Conservation (phyloP, 2,329 filamentous ascomycete species). For the Davidsoniella neocaledoniae region DNA sequence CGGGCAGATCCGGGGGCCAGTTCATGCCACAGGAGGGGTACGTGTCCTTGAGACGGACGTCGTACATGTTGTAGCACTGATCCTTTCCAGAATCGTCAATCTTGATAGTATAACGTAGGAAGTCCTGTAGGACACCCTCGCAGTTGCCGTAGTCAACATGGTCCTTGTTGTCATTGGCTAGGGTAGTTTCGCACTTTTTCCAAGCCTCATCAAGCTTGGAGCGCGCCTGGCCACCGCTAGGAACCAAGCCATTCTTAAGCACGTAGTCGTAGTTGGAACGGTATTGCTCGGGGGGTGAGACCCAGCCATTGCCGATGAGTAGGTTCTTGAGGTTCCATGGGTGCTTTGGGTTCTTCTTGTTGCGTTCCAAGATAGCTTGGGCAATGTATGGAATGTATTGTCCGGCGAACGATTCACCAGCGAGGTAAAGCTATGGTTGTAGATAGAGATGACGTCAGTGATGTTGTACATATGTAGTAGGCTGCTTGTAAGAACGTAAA, state of each 20-base stretch:
- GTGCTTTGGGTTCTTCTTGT: slow-evolving; percentile 38
- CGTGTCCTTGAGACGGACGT: slow-evolving; percentile 67
- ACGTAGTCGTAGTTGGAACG: slow-evolving; percentile 69
- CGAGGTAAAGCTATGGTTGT: slow-evolving; percentile 59
- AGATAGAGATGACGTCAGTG: slow-evolving; percentile 1
- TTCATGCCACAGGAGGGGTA: slow-evolving; percentile 88
- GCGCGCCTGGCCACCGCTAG: slow-evolving; percentile 37
- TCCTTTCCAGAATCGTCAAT: slow-evolving; percentile 27
- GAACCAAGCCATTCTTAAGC: slow-evolving; percentile 37
- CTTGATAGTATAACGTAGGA: slow-evolving; percentile 48
- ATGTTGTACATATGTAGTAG: background rate
- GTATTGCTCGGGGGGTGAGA: slow-evolving; percentile 81
- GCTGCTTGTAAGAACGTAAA: background rate
- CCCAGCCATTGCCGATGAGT: slow-evolving; percentile 95
- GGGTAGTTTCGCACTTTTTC: slow-evolving; percentile 48
- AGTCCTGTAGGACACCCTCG: slow-evolving; percentile 57
- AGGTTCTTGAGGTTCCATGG: slow-evolving; percentile 70
- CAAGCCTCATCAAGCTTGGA: slow-evolving; percentile 49
- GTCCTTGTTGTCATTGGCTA: slow-evolving; percentile 28
- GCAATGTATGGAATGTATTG: slow-evolving; percentile 96
- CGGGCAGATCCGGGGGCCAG: slow-evolving; percentile 76
- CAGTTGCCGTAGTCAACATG: slow-evolving; percentile 54
- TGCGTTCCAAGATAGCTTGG: slow-evolving; percentile 75
- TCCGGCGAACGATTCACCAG: slow-evolving; percentile 86
- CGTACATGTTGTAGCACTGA: slow-evolving; percentile 89